Conservation (phyloP, 192 early-diverging fungal genomes). For the Backusella tarrabulga region DNA sequence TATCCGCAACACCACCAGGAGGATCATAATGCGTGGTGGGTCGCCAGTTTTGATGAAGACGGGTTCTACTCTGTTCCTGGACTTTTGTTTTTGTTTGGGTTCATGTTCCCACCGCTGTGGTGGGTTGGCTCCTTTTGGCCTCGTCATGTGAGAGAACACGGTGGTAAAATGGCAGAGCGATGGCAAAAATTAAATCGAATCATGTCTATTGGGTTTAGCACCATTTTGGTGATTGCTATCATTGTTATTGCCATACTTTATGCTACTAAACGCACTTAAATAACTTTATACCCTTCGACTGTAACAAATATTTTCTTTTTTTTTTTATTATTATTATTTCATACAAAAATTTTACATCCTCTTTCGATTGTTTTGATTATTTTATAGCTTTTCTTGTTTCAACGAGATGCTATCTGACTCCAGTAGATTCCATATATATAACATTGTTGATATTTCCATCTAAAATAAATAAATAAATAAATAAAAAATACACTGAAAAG, state of each 20-base stretch:
- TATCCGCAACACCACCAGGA: neutral
- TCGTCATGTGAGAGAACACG: slow-evolving; percentile 9
- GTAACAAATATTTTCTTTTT: neutral
- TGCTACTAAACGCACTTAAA: neutral
- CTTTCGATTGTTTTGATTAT: neutral
- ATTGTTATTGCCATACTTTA: slow-evolving; percentile 19
- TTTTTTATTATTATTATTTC: neutral
- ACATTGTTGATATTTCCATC: slow-evolving; percentile 15
- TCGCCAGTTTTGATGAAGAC: slow-evolving; percentile 13
- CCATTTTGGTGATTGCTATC: slow-evolving; percentile 16
- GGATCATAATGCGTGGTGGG: slow-evolving; percentile 18
- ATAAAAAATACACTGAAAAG: neutral
- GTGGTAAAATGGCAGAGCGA: slow-evolving; percentile 30
- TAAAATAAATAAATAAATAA: neutral
- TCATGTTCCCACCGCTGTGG: slow-evolving; percentile 24
- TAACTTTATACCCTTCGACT: neutral
- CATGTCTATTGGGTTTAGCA: slow-evolving; percentile 31
- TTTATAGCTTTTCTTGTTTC: neutral
- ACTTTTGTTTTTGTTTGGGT: slow-evolving; percentile 28
- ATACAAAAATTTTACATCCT: slow-evolving; percentile 2
- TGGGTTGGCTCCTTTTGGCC: slow-evolving; percentile 31
- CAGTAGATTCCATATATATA: neutral
- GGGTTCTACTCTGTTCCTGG: slow-evolving; percentile 18
- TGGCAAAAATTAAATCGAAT: slow-evolving; percentile 26
- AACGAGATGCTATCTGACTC: neutral